Conservation (phyloP, 2,329 filamentous ascomycete genomes). For the Emmonsia crescens region DNA sequence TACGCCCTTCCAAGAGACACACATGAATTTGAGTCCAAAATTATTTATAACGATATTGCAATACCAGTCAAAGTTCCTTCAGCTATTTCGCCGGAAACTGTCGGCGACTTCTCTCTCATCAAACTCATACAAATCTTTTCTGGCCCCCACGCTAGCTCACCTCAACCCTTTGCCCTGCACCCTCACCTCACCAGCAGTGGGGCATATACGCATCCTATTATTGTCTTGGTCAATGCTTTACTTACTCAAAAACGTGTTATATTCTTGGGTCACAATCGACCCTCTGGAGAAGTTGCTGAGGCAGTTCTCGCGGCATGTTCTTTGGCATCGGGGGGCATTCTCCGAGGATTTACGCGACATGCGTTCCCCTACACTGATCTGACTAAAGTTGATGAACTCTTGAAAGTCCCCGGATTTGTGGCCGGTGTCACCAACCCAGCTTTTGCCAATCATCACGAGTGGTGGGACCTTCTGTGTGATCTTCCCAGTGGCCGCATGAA, state of each 20-base stretch:
- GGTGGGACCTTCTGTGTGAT: constrained; percentile 97
- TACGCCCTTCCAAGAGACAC: constrained; percentile 84
- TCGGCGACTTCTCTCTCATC: constrained; percentile 94
- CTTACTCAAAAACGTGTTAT: constrained; percentile 94
- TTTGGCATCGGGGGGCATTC: constrained; percentile 79
- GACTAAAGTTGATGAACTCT: constrained; percentile 90
- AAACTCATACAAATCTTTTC: constrained; percentile 96
- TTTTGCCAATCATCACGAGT: constrained; percentile 87
- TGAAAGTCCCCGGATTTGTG: constrained; percentile 95
- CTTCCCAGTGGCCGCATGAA: constrained; percentile 85
- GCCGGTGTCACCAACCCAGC: constrained; percentile 95
- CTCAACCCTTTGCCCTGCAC: constrained; percentile 76
- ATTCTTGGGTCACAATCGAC: constrained; percentile 89
- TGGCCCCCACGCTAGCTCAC: constrained; percentile 65
- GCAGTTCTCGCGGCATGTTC: constrained; percentile 97
- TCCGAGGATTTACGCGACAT: constrained; percentile 87
- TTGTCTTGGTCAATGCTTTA: constrained; percentile 87
- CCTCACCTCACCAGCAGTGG: constrained; percentile 90
- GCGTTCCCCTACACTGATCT: constrained; percentile 97
- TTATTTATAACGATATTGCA: constrained; percentile 92
- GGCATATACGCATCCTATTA: constrained; percentile 80
- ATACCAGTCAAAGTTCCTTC: constrained; percentile 95
- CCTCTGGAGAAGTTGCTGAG: constrained; percentile 91
- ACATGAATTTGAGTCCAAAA: constrained; percentile 91
- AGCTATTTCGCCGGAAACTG: constrained; percentile 85